These are phyloP conservation scores for Avena eriantha DNA, from an alignment of 176 grass and related monocot genomes.

Conservation along the genomic window DNA sequence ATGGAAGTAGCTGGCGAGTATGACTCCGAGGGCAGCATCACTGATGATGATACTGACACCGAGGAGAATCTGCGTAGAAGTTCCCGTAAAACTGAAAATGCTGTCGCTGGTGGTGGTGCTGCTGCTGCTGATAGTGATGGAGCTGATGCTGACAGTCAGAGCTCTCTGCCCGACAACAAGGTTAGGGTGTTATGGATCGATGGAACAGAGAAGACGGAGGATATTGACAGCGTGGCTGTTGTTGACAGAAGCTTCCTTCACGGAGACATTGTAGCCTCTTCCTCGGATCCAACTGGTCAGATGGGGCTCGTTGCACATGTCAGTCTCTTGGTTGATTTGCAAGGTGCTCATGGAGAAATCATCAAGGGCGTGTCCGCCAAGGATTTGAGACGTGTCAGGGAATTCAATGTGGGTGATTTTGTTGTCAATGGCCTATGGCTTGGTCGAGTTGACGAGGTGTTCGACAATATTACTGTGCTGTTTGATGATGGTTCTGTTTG, in stretches of 20 bases:
- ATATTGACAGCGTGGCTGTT: slow-evolving; percentile 57
- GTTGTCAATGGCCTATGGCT: slow-evolving; percentile 83
- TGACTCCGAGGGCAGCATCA: slow-evolving; percentile 84
- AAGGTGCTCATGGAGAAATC: slow-evolving; percentile 52
- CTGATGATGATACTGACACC: slow-evolving; percentile 65
- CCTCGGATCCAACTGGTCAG: slow-evolving; percentile 81
- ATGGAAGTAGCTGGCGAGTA: slow-evolving; percentile 84
- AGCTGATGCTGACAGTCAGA: slow-evolving; percentile 49
- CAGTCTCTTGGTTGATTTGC: slow-evolving; percentile 74
- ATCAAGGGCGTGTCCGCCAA: slow-evolving; percentile 74
- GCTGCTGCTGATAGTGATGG: slow-evolving; percentile 49
- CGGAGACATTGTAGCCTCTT: slow-evolving; percentile 86
- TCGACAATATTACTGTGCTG: slow-evolving; percentile 90
- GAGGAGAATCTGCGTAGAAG: slow-evolving; percentile 57
- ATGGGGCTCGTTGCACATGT: slow-evolving; percentile 77
- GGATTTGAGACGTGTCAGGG: slow-evolving; percentile 75
- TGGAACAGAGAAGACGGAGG: slow-evolving; percentile 67
- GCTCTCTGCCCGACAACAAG: slow-evolving; percentile 78
- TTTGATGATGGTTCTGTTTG: slow-evolving; percentile 95
- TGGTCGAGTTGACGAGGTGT: slow-evolving; percentile 85
- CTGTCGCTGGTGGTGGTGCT: slow-evolving; percentile 52
- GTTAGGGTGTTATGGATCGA: slow-evolving; percentile 76
- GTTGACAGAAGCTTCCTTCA: slow-evolving; percentile 82
- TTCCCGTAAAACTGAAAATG: slow-evolving; percentile 39
- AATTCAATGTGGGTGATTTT: slow-evolving; percentile 90